Conservation (phyloP, 2,329 filamentous ascomycete species). For the Fusarium subglutinans region DNA sequence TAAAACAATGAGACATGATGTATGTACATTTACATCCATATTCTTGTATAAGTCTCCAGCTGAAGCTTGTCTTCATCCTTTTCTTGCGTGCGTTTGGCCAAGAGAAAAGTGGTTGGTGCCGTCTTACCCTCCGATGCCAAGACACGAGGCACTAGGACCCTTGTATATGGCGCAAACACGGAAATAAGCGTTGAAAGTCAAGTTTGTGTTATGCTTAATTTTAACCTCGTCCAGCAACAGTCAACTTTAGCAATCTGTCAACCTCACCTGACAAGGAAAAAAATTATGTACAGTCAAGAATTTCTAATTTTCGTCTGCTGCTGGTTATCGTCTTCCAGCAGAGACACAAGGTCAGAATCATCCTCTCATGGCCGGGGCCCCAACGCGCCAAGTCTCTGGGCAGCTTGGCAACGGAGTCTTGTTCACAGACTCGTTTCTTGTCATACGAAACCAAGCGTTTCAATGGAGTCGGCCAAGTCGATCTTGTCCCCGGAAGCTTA, state of each 20-base stretch:
- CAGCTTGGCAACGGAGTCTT: slow-evolving; percentile 35
- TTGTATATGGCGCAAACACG: slow-evolving; percentile 28
- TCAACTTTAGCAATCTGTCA: background rate
- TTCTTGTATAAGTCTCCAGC: background rate
- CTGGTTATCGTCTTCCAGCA: slow-evolving; percentile 1
- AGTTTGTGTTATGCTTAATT: slow-evolving; percentile 31
- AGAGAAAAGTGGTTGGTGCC: slow-evolving; percentile 1
- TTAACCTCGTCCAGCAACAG: background rate
- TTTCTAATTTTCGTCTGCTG: background rate
- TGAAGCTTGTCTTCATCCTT: background rate
- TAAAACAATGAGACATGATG: background rate
- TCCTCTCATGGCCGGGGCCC: background rate
- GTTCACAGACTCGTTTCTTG: slow-evolving; percentile 12
- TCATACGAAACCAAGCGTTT: slow-evolving; percentile 15
- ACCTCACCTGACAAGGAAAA: background rate
- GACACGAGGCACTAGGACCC: slow-evolving; percentile 13
- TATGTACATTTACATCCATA: background rate
- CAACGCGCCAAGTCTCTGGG: slow-evolving; percentile 32
- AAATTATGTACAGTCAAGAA: background rate
- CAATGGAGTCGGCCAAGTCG: slow-evolving; percentile 28
- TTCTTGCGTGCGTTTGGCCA: background rate
- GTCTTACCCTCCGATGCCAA: slow-evolving; percentile 19
- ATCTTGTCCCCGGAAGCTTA: slow-evolving; percentile 17
- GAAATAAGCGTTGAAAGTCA: slow-evolving; percentile 9
- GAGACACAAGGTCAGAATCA: slow-evolving; percentile 14